Conservation (phyloP, 306 rosid species). For the Castanospermum australe region DNA sequence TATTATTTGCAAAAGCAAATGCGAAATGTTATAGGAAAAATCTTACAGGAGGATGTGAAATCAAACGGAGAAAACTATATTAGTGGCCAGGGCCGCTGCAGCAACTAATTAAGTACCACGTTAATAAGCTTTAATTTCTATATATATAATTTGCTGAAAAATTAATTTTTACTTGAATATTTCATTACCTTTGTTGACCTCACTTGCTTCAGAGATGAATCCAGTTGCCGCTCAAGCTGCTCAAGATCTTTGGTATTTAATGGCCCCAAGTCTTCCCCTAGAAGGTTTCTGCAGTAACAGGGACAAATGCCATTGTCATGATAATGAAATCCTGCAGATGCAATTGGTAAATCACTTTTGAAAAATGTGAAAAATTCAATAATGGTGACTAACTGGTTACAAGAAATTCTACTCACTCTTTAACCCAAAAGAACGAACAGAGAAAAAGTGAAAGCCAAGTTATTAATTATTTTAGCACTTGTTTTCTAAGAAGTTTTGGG, state of each 20-base stretch:
- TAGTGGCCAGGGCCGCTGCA: not conserved
- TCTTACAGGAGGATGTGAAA: not conserved
- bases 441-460: not conserved
- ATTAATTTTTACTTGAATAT: not conserved
- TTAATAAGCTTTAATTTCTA: not conserved
- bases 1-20: not conserved
- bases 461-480: not conserved
- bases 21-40: not conserved
- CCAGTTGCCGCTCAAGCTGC: constrained; percentile 94
- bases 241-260: constrained; percentile 86
- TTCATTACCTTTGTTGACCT: constrained; percentile 77
- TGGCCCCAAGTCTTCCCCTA: constrained; percentile 94
- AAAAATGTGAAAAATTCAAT: not conserved
- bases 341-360: not conserved
- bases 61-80: not conserved
- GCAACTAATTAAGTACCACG: not conserved
- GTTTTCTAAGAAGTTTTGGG: not conserved
- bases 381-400: not conserved
- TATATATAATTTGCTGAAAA: not conserved
- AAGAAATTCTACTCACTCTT: not conserved
- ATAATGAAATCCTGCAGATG: not conserved
- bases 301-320: not conserved
- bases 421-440: not conserved
- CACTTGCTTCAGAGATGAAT: constrained; percentile 82
- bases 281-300: constrained; percentile 64